Conservation (phyloP, 2,329 filamentous ascomycete species). For the Dothistroma pini region DNA sequence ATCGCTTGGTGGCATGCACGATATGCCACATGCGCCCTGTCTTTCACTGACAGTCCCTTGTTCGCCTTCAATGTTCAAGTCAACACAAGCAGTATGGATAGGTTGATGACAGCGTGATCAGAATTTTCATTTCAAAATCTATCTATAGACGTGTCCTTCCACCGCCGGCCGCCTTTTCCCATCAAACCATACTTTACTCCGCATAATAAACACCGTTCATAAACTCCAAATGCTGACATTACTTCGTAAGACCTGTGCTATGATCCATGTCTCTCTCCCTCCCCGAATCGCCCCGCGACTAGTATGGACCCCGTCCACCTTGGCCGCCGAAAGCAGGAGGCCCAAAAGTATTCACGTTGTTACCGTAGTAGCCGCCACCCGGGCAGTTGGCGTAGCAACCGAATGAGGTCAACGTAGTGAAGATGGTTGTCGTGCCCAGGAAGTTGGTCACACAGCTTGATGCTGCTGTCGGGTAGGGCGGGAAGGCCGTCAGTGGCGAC, state of each 20-base stretch:
- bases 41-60: too few species aligned
- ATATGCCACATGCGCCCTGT: too few species aligned
- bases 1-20: too few species aligned
- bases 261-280: neutral
- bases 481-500: conserved; percentile 7
- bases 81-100: neutral
- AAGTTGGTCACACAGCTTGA: conserved; percentile 22
- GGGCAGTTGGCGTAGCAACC: conserved; percentile 23
- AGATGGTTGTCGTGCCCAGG: conserved; percentile 25
- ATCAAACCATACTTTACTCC: neutral
- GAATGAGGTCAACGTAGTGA: conserved; percentile 20
- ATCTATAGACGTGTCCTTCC: neutral
- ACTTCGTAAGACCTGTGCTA: neutral
- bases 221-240: neutral
- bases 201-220: neutral
- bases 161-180: neutral
- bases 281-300: neutral
- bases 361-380: conserved; percentile 12
- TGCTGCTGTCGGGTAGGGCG: conserved; percentile 17
- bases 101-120: neutral
- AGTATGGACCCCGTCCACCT: neutral
- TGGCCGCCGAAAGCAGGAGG: conserved; percentile 8
- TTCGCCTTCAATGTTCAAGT: too few species aligned
- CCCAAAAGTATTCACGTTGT: conserved; percentile 13
- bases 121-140: neutral